Evolutionary conservation across 1,284 basidiomycete genomes (phyloP).

Genomic region (Chalciporus sp.): DNA sequence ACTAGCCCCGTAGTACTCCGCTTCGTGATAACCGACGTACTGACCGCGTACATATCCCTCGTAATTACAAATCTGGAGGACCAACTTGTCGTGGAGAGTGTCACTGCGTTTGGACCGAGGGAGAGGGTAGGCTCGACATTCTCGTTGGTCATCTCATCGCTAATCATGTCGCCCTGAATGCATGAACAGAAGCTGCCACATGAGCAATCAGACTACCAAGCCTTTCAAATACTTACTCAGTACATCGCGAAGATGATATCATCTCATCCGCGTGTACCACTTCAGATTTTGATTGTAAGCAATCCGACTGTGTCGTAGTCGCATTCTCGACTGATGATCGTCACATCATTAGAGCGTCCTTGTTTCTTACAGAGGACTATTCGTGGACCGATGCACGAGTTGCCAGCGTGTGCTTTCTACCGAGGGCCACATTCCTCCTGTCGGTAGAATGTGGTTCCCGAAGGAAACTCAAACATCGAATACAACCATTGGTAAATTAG

Average conservation of each 20-base stretch:
- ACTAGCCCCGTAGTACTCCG: constrained; percentile 47
- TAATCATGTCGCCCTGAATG: constrained; percentile 2
- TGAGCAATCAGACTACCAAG: constrained; percentile 64
- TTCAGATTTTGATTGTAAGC: constrained; percentile 52
- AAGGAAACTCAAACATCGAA: constrained; percentile 1
- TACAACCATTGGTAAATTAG: neutral
- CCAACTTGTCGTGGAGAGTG: constrained; percentile 54
- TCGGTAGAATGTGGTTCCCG: constrained; percentile 60
- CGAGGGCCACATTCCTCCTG: constrained; percentile 71
- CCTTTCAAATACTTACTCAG: constrained; percentile 66
- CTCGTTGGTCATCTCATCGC: neutral
- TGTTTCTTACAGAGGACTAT: constrained; percentile 58
- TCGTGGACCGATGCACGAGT: constrained; percentile 54
- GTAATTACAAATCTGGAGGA: constrained; percentile 36
- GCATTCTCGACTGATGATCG: constrained; percentile 12
- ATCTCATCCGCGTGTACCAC: constrained; percentile 49
- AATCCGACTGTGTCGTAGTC: constrained; percentile 3
- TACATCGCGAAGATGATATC: constrained; percentile 62
- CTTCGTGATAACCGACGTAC: constrained; percentile 60
- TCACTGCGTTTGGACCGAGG: constrained; percentile 65
- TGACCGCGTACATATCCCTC: constrained; percentile 58
- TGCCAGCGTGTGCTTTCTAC: constrained; percentile 65
- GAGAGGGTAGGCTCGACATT: constrained; percentile 52
- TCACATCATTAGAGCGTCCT: constrained; percentile 44
- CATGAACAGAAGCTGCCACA: constrained; percentile 59